Conservation (phyloP, 192 early-diverging fungal species). For the Chytriomyces sp. region DNA sequence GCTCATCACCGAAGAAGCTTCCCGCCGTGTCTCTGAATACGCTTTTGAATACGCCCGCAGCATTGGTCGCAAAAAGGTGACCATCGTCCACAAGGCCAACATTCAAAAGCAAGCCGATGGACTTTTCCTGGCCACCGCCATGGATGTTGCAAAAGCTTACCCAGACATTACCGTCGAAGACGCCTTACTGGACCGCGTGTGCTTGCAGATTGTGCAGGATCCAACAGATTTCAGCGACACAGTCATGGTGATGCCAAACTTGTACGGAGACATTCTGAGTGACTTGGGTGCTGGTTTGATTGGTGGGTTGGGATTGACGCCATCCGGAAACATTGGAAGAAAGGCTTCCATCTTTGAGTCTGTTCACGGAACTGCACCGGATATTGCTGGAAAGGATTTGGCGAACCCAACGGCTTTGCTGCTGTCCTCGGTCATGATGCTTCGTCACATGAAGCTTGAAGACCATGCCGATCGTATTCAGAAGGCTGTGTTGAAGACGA, state of each 20-base stretch:
- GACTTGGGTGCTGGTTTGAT: slow-evolving; percentile 98
- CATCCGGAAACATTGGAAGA: slow-evolving; percentile 97
- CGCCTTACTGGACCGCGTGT: slow-evolving; percentile 91
- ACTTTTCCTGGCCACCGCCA: slow-evolving; percentile 91
- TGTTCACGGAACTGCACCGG: slow-evolving; percentile 85
- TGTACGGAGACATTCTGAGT: slow-evolving; percentile 98
- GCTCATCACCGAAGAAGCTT: slow-evolving; percentile 96
- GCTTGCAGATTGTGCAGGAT: slow-evolving; percentile 94
- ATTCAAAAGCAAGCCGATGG: slow-evolving; percentile 91
- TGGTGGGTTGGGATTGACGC: slow-evolving; percentile 96
- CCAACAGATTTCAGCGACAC: slow-evolving; percentile 86
- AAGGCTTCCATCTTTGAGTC: slow-evolving; percentile 98
- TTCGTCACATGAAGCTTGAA: slow-evolving; percentile 92
- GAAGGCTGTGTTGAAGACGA: slow-evolving; percentile 87
- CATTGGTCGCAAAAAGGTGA: slow-evolving; percentile 90
- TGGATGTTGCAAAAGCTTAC: slow-evolving; percentile 90
- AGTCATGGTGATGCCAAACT: slow-evolving; percentile 99
- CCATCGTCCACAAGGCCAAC: slow-evolving; percentile 97
- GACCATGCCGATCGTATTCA: slow-evolving; percentile 84
- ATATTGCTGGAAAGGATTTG: slow-evolving; percentile 96
- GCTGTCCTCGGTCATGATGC: slow-evolving; percentile 96
- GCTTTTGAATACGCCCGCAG: slow-evolving; percentile 92
- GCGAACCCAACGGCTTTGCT: slow-evolving; percentile 96
- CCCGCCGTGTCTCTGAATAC: slow-evolving; percentile 88
- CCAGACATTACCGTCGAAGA: slow-evolving; percentile 92